Conservation (phyloP, 2,329 filamentous ascomycete species). For the Penicillium sp. region DNA sequence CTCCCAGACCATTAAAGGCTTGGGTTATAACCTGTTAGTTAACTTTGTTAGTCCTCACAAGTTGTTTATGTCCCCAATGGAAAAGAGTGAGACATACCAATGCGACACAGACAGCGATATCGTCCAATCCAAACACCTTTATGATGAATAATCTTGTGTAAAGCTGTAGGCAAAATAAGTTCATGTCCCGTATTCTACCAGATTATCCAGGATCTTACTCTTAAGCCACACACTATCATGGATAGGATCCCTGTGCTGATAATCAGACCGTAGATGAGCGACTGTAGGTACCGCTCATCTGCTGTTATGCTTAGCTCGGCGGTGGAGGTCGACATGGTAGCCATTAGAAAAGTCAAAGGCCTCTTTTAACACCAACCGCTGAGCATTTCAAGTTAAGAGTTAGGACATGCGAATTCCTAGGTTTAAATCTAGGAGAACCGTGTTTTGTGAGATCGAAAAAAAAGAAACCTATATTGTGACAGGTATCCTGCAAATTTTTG, state of each 20-base stretch:
- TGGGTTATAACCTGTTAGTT: conserved; percentile 1
- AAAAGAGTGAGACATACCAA: not conserved
- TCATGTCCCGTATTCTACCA: not conserved
- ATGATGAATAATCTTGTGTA: not conserved
- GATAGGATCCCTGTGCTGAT: conserved; percentile 5
- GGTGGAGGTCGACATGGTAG: not conserved
- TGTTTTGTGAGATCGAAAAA: not conserved
- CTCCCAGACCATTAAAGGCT: conserved; percentile 5
- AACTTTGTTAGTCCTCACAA: not conserved
- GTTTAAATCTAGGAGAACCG: not conserved
- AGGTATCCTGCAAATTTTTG: not conserved
- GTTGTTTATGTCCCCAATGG: not conserved
- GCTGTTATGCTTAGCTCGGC: not conserved
- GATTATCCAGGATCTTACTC: not conserved
- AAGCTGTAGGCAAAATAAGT: not conserved
- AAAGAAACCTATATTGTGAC: not conserved
- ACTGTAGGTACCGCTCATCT: not conserved
- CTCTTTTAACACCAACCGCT: no score
- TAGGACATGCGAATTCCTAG: no score
- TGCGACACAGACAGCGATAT: conserved; percentile 8
- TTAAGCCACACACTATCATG: conserved; percentile 6
- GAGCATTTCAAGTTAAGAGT: not conserved
- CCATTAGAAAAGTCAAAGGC: not conserved
- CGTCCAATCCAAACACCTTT: conserved; percentile 3
- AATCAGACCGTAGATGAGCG: conserved; percentile 11